A percentile compares a stretch with the other conserved stretches of the same genome.
phyloP scores from a whole-genome alignment of 352 stramenopile species.

The Globisporangium splendens region DNA sequence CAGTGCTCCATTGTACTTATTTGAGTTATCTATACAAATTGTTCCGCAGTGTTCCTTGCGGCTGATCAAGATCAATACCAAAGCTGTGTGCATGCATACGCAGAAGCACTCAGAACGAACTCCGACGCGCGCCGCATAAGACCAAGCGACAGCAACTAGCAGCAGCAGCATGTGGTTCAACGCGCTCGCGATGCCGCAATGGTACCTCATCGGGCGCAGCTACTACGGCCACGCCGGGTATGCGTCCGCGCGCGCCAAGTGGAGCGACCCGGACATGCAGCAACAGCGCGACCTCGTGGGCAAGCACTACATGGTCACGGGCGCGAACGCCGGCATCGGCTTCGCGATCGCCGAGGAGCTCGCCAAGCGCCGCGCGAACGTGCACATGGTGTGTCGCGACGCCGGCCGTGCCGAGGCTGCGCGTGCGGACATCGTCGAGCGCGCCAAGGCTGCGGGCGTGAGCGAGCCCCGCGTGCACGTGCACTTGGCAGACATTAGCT shows the following conservation, averaged over 20 bases:
- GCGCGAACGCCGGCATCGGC: slow-evolving; percentile 41
- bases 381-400: slow-evolving; percentile 52
- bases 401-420: slow-evolving; percentile 28
- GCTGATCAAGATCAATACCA: too few species aligned
- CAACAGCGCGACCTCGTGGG: slow-evolving; percentile 29
- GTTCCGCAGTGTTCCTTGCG: too few species aligned
- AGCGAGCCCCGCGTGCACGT: slow-evolving; percentile 27
- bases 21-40: too few species aligned
- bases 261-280: slow-evolving; percentile 33
- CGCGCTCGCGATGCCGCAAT: slow-evolving; percentile 34
- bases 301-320: slow-evolving; percentile 48
- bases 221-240: slow-evolving; percentile 36
- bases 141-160: too few species aligned
- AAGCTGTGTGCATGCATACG: too few species aligned
- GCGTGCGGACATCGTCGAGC: slow-evolving; percentile 34
- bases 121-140: too few species aligned
- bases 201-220: slow-evolving; percentile 30
- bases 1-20: too few species aligned
- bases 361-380: slow-evolving; percentile 26
- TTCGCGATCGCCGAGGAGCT: slow-evolving; percentile 37
- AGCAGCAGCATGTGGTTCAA: slow-evolving; percentile 30
- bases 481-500: slow-evolving; percentile 43
- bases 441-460: slow-evolving; percentile 24
- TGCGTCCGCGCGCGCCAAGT: slow-evolving; percentile 23
- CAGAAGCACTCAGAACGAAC: too few species aligned